Evolutionary conservation across 768 basidiomycete genomes (phyloP).

Genomic region (Sistotremastrum niveocremeum): DNA sequence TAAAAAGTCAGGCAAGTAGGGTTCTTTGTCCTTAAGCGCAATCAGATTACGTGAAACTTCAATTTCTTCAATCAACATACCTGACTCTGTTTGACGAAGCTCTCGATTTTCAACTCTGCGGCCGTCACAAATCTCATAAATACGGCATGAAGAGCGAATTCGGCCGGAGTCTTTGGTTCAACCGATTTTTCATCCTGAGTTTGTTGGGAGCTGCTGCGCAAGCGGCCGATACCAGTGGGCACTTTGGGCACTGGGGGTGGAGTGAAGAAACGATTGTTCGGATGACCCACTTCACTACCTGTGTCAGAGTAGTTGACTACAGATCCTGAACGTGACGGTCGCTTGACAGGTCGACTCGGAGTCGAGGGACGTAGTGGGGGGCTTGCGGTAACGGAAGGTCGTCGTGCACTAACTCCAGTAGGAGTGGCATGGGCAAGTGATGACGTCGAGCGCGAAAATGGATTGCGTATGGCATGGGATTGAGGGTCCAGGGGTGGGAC

Average conservation of each 20-base stretch:
- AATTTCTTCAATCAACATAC: slow-evolving; percentile 27
- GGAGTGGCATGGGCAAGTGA: slow-evolving; percentile 44
- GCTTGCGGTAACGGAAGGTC: slow-evolving; percentile 30
- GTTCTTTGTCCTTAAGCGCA: slow-evolving; percentile 47
- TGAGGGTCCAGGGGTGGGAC: slow-evolving; percentile 58
- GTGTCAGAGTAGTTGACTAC: slow-evolving; percentile 55
- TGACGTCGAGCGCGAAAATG: slow-evolving; percentile 71
- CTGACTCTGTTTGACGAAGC: slow-evolving; percentile 52
- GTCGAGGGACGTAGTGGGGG: slow-evolving; percentile 45
- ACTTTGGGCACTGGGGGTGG: slow-evolving; percentile 74
- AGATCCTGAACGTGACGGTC: slow-evolving; percentile 41
- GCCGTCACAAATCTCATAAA: slow-evolving; percentile 76
- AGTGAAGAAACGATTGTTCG: slow-evolving; percentile 19
- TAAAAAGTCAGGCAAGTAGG: slow-evolving; percentile 49
- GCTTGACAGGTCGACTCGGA: slow-evolving; percentile 23
- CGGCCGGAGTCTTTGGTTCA: slow-evolving; percentile 72
- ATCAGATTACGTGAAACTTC: background rate
- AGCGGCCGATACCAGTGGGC: slow-evolving; percentile 32
- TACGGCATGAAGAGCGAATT: slow-evolving; percentile 78
- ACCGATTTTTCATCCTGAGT: slow-evolving; percentile 49
- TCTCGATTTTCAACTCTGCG: slow-evolving; percentile 69
- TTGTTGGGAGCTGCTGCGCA: slow-evolving; percentile 34
- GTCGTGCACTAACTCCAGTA: slow-evolving; percentile 17
- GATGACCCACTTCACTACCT: slow-evolving; percentile 53
- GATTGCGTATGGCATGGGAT: slow-evolving; percentile 63